Base-by-base conservation (phyloP, 257 asterid genomes). In the Plantago major region DNA sequence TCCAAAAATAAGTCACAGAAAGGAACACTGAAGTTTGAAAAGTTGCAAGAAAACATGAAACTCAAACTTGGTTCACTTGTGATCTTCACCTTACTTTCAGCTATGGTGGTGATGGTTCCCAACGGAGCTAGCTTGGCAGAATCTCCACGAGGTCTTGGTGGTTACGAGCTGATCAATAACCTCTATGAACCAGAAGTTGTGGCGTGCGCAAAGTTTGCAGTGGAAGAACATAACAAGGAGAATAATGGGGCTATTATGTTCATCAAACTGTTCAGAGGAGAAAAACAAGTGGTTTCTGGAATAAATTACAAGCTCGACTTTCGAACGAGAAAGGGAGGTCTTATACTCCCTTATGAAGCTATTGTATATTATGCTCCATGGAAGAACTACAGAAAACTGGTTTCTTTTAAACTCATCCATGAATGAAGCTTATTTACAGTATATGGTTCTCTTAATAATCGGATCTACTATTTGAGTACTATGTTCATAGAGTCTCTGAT, bases 301-400 rank as follows among this genome's bases (percentile, higher is more conserved):
- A 52, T 52, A 18, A 52, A 52, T 11, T 52, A 52, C 14, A 52
- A 52, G 57, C 38, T 52, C 18, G 57, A 52, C 28, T 10, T 52
- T 0, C 12, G n/a, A 30, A 22, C 7, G 22, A 52, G 16, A 17
- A 19, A 37, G 11, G 38, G 16, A 0, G 57, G 57, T 52, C 10
- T 52, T 13, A 19, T 52, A 19, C 7, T 52, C 4, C 57, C 57
- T 52, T 52, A 52, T 18, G 16, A 52, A 52, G 57, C 14, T 13
- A 52, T 52, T 5, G n/a, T 52, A 3, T 5, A 52, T 5, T 8
- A 10, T 52, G 38, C 11, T 52, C 5, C 57, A 30, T 18, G 5
- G 11, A 51, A 51, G 33, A 1, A 51, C 17, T 33, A 33, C 40
- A 19, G 15, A 30, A 52, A 52, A 52, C 28, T 52, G 57, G 10